These are phyloP conservation scores for Blastosporella zonata DNA, from an alignment of 1,284 basidiomycete genomes.

Conservation along the genomic window DNA sequence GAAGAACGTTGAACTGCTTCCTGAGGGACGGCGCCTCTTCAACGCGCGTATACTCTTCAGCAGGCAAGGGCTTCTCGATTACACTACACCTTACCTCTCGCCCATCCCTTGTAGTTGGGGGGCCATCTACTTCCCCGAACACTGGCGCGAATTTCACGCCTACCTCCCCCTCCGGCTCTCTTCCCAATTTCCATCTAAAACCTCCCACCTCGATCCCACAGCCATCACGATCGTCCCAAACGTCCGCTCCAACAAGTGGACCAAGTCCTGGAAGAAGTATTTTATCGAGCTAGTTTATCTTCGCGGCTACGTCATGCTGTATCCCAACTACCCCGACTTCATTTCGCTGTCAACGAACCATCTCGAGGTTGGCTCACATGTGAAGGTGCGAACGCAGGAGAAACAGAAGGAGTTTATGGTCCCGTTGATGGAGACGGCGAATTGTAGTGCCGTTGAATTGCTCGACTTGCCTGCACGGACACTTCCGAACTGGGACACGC, in stretches of 20 bases:
- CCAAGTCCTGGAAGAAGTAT: constrained; percentile 81
- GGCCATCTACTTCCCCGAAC: constrained; percentile 83
- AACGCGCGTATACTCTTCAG: constrained; percentile 59
- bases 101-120: constrained; percentile 88
- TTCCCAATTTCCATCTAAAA: constrained; percentile 38
- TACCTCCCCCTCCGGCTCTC: constrained; percentile 70
- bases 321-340: constrained; percentile 74
- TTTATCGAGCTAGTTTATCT: constrained; percentile 82
- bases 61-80: constrained; percentile 34
- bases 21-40: constrained; percentile 66
- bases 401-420: constrained; percentile 65
- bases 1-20: constrained; percentile 71
- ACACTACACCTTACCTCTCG: constrained; percentile 72
- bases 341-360: constrained; percentile 81
- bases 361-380: constrained; percentile 77
- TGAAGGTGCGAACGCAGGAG: constrained; percentile 53
- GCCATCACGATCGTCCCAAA: constrained; percentile 51
- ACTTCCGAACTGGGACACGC: constrained; percentile 50
- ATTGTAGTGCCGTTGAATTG: constrained; percentile 31
- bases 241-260: constrained; percentile 78
- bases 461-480: constrained; percentile 53
- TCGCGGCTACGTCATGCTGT: constrained; percentile 81
- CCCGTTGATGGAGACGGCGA: constrained; percentile 51
- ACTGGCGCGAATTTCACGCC: constrained; percentile 80
- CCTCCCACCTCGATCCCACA: constrained; percentile 21